Evolutionary conservation across 2,329 filamentous ascomycete species (phyloP), one percentile per base, ranked within the genome.

Genomic region (Neurospora sp.): DNA sequence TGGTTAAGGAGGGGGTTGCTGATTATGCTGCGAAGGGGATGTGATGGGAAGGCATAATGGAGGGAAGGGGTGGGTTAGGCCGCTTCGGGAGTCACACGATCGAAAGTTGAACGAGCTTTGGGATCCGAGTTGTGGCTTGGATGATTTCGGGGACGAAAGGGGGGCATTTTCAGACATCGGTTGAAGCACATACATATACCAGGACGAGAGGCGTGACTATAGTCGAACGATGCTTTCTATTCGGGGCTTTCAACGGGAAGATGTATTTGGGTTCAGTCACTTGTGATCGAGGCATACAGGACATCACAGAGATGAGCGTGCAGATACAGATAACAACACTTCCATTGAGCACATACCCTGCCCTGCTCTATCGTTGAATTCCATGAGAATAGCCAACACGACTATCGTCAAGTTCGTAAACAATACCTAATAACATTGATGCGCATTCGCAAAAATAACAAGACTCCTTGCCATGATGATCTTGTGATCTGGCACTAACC

Each of bases 1-100:
- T 68, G 84, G 86, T 38, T 89, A 36, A 74, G 73, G 72, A 23
- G 5, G 11, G 10, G 43, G 19, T 36, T 36, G 38, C 15, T 39
- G 38, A 13, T 13, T 39, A 6, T 39, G 38, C 38, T 39, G 38
- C 38, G 11, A 39, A 39, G 38, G 38, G 4, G 38, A 39, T 39
- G 38, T 9, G 43, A 42, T 66, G 5, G 8, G 28, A 36, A 15
- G 23, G 15, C 38, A 39, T 39, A 15, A 43, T 19, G 40, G 9
- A 13, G 52, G 19, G 52, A 43, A 43, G 11, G 67, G 19, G 9
- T 43, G 67, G 23, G 67, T 28, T 39, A 23, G 42, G 10, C 43
- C 43, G 19, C 43, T 19, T 13, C 10, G 39, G 39, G 67, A 28
- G 19, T 17, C 15, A 66, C 15, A 68, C 8, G n/a, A 39, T 39